A percentile compares a stretch with the other conserved stretches of the same genome.
These are phyloP conservation scores for Apiospora malaysiana DNA, from an alignment of 2,329 filamentous ascomycete species.

Conservation along the genomic window DNA sequence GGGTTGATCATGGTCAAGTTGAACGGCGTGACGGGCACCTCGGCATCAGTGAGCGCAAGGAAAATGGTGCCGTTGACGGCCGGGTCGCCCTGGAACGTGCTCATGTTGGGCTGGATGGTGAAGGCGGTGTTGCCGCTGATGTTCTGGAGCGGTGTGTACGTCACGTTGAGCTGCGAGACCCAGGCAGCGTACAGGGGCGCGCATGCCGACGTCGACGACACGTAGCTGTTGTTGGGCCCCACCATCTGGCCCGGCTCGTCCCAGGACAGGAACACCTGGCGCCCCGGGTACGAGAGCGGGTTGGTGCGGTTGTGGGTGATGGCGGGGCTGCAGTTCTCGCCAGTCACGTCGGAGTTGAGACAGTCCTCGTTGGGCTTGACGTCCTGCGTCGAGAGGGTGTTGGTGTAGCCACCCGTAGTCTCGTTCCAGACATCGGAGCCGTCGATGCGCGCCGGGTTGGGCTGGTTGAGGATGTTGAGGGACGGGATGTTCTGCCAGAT, in stretches of 20 bases:
- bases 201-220: slow-evolving; percentile 65
- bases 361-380: slow-evolving; percentile 57
- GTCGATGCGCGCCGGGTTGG: slow-evolving; percentile 73
- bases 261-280: slow-evolving; percentile 74
- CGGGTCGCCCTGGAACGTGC: slow-evolving; percentile 71
- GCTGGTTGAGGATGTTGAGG: slow-evolving; percentile 74
- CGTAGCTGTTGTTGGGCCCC: slow-evolving; percentile 83
- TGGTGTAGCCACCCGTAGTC: slow-evolving; percentile 64
- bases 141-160: slow-evolving; percentile 67
- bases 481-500: slow-evolving; percentile 86
- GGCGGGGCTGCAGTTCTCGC: slow-evolving; percentile 65
- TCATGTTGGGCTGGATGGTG: slow-evolving; percentile 75
- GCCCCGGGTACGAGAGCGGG: slow-evolving; percentile 77
- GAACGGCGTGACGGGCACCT: slow-evolving; percentile 75
- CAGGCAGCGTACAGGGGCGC: slow-evolving; percentile 73
- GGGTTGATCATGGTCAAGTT: slow-evolving; percentile 77
- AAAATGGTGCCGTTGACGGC: slow-evolving; percentile 82
- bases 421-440: slow-evolving; percentile 68
- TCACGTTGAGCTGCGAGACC: slow-evolving; percentile 79
- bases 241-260: slow-evolving; percentile 70
- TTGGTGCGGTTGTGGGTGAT: slow-evolving; percentile 72
- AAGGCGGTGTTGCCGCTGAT: slow-evolving; percentile 62
- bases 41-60: slow-evolving; percentile 73
- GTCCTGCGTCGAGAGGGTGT: slow-evolving; percentile 57
- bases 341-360: slow-evolving; percentile 58